Base-by-base conservation (phyloP, 2,329 filamentous ascomycete genomes). In the Colletotrichum sp. region DNA sequence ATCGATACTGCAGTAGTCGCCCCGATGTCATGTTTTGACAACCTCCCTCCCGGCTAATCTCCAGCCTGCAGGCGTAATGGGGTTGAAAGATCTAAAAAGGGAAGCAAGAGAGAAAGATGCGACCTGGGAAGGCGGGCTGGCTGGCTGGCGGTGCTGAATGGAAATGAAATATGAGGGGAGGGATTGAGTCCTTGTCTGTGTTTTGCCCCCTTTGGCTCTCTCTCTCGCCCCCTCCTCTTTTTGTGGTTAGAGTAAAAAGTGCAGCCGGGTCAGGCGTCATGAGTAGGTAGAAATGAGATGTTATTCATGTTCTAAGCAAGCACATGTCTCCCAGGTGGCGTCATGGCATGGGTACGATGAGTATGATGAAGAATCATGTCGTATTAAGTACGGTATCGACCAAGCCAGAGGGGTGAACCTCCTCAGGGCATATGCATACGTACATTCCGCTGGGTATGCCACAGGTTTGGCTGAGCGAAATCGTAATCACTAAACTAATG, bases 231-330 rank as follows among this genome's bases (percentile, higher is more conserved):
- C 32, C 57, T 18, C 48, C 12, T 43, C 16, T 65, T 26, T 66
- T 65, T 74, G 70, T 60, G 66, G 72, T 75, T 71, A 71, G 74
- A 76, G 71, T 71, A 71, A 76, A 76, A 75, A 75, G 71, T 74
- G 74, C 74, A 76, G 74, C 71, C 72, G 52, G 74, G 74, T 71
- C 72, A 76, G 74, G 74, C 74, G 74, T 76, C 74, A 75, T 75
- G 74, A 74, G 66, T 76, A 75, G 74, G 74, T 75, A 76, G 74
- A 74, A 76, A 76, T 74, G 71, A 76, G 74, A 74, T 69, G 64
- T 76, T 65, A 43, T 75, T 75, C 43, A 74, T 76, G 74, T 76
- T 76, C 58, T 55, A 69, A 52, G 28, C 21, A 16, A n/a, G n/a
- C 21, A 21, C 43, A 52, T n/a, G 43, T 21, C 10, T 21, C n/a